Base-by-base conservation (phyloP, 768 basidiomycete genomes). In the Stropharia rugosoannulata region DNA sequence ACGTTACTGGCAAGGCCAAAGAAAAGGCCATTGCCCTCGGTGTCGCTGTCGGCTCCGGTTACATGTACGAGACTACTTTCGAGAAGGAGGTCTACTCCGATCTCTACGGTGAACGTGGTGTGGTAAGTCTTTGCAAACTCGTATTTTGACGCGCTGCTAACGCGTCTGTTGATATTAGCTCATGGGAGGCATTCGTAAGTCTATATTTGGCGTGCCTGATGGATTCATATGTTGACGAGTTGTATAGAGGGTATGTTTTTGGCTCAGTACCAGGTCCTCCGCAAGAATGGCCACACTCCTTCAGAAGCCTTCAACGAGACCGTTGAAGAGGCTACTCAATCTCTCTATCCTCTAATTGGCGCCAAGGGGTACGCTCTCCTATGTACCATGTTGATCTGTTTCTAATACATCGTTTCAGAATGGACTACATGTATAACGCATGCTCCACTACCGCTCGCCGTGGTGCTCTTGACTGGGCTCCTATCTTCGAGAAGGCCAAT, bases 301-400 rank as follows among this genome's bases (percentile, higher is more conserved):
- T 98, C 96, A 41, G 97, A 99, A 72, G 95, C 95, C 47, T 98
- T 99, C 86, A 98, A 99, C 75, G 97, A 99, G 81, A 98, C 97
- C 57, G 97, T 98, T 59, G 97, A 98, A 76, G 97, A 98, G 78
- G 97, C 97, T n/a, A 98, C 96, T 41, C 95, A 99, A 70, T 96
- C 94, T 38, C 86, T 99, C 60, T 98, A 93, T 81, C 97, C 97
- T 57, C 75, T 99, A 73, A 94, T 99, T 66, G 97, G 96, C 62
- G 83, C 89, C 68, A 90, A 97, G 71, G 95, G 94, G 89, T 91
- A 71, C 53, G 85, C 68, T 6, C 5, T 42, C 49, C 15, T 29
- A 55, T 13, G 50, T 45, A 1, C 22, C 43, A 41, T 18, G 51
- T 19, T 47, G 18, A 27, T 15, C 10, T 37, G 12, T 15, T 35